Conservation (phyloP, 2,329 filamentous ascomycete genomes). For the Acephala macrosclerotiorum region DNA sequence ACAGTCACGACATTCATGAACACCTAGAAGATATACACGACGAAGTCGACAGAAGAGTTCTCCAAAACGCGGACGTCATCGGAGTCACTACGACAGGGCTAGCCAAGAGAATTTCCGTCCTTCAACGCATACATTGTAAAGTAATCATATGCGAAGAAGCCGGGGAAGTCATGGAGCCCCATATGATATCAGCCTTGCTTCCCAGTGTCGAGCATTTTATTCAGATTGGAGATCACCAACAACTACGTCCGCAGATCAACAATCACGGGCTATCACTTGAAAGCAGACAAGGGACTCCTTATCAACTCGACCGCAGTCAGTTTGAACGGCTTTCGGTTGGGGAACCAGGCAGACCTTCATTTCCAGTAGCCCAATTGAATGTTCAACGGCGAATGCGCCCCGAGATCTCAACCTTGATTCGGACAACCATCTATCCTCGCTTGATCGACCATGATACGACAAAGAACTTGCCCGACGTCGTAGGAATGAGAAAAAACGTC, state of each 20-base stretch:
- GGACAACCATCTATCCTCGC: conserved; percentile 35
- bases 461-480: conserved; percentile 33
- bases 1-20: too few relatives aligned
- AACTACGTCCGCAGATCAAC: conserved; percentile 48
- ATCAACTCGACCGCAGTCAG: conserved; percentile 39
- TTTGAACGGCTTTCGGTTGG: conserved; percentile 40
- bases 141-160: too few relatives aligned
- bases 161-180: conserved; percentile 47
- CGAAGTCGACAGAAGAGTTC: too few relatives aligned
- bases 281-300: conserved; percentile 30
- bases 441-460: conserved; percentile 34
- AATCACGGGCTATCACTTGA: conserved; percentile 43
- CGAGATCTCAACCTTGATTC: conserved; percentile 39
- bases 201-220: conserved; percentile 50
- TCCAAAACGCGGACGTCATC: too few relatives aligned
- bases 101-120: too few relatives aligned
- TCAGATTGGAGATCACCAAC: conserved; percentile 52
- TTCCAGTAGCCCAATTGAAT: conserved; percentile 39
- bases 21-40: too few relatives aligned
- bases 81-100: too few relatives aligned
- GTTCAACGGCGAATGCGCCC: conserved; percentile 42
- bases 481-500: conserved; percentile 39
- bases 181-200: conserved; percentile 49
- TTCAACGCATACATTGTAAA: too few relatives aligned
- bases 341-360: conserved; percentile 22